These are phyloP conservation scores for Aphanoascus verrucosus DNA, from an alignment of 2,329 filamentous ascomycete genomes.

Conservation along the genomic window DNA sequence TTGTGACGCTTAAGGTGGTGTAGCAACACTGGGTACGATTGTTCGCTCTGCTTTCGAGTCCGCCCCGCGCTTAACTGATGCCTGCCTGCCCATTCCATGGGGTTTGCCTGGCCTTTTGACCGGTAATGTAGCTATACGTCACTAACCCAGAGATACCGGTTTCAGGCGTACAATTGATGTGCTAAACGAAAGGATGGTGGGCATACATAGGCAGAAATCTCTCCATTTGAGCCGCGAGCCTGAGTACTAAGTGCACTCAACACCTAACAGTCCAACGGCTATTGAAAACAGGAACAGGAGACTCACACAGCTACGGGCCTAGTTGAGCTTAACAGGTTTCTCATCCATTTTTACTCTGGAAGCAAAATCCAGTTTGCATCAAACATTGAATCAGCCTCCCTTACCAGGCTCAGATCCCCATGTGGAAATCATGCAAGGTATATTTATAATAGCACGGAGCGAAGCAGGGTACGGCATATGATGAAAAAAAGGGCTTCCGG, in stretches of 20 bases:
- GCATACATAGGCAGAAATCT: background rate
- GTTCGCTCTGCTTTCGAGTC: background rate
- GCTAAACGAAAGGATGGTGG: background rate
- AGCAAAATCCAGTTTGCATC: background rate
- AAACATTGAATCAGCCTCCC: background rate
- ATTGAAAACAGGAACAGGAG: background rate
- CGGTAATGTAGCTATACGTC: background rate
- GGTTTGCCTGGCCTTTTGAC: background rate
- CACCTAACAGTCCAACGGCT: no score
- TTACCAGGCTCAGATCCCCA: background rate
- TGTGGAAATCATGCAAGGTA: conserved; percentile 1
- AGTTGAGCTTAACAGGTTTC: background rate
- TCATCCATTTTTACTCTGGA: background rate
- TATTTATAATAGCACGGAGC: background rate
- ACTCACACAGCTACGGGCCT: background rate
- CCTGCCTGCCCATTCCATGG: background rate
- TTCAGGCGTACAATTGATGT: background rate
- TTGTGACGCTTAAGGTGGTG: background rate
- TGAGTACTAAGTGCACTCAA: no score
- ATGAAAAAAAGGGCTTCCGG: background rate
- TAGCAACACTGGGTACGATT: background rate
- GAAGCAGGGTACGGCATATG: background rate
- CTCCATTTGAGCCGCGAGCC: no score
- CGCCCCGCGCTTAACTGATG: background rate
- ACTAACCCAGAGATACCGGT: no score